Conservation (phyloP, 352 stramenopile species). For the Phytopythium delawarense region DNA sequence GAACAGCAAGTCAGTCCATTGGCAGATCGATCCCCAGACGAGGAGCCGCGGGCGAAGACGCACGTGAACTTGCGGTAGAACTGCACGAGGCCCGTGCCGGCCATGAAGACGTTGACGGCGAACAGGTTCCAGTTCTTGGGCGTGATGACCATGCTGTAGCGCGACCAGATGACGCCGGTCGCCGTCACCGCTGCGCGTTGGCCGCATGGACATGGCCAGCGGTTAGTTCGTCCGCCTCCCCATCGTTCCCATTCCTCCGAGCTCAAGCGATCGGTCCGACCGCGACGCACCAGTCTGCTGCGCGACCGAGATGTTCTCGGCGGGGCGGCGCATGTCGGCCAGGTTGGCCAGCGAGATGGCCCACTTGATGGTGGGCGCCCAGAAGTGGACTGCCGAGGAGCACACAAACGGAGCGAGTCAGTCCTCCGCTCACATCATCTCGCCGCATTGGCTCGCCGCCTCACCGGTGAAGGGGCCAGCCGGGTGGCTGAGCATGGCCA, state of each 20-base stretch:
- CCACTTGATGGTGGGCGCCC: conserved; percentile 87
- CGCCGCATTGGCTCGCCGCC: neutral
- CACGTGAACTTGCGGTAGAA: conserved; percentile 79
- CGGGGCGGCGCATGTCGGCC: conserved; percentile 74
- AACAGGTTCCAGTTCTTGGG: conserved; percentile 89
- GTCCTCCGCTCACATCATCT: no score
- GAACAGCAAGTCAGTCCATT: neutral
- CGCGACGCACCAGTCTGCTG: conserved; percentile 54
- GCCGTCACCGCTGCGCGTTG: conserved; percentile 36
- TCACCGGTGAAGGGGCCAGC: conserved; percentile 81
- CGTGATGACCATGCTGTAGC: conserved; percentile 83
- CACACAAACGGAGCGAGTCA: neutral
- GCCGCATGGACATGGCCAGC: no score
- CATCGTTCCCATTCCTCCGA: no score
- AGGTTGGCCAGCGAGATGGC: conserved; percentile 83
- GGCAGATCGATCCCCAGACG: neutral
- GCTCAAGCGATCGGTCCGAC: no score
- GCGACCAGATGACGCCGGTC: conserved; percentile 81
- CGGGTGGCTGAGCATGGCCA: conserved; percentile 63
- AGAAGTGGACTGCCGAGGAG: conserved; percentile 70
- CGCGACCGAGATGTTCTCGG: conserved; percentile 73
- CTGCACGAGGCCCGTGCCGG: conserved; percentile 69
- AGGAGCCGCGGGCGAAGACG: neutral
- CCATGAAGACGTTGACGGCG: conserved; percentile 84
- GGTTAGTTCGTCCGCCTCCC: no score